Percentiles rank a stretch among this genome's conserved stretches.
Conservation (phyloP, 805 yeast species). For the Ogataea ramenticola region DNA sequence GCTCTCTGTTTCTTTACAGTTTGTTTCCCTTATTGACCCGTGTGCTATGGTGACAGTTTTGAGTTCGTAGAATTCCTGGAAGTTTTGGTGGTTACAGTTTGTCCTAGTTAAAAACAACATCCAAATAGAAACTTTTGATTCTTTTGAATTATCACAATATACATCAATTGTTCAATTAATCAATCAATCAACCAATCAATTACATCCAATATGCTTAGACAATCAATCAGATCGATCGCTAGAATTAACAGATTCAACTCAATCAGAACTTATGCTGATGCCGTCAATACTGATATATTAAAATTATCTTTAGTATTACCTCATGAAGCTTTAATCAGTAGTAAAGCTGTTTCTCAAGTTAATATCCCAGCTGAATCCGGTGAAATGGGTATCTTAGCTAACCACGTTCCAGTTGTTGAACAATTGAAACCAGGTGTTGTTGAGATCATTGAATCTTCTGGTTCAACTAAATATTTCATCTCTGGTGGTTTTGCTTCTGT, state of each 20-base stretch:
- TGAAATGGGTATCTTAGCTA: constrained; percentile 93
- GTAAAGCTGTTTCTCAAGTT: constrained; percentile 55
- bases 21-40: no score
- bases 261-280: constrained; percentile 89
- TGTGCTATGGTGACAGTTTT: no score
- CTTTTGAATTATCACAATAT: no score
- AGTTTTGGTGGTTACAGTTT: no score
- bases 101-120: no score
- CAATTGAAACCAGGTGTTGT: constrained; percentile 94
- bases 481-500: constrained; percentile 97
- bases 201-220: constrained; percentile 44
- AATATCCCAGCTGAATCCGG: constrained; percentile 95
- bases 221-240: constrained; percentile 52
- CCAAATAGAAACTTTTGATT: no score
- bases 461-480: constrained; percentile 77
- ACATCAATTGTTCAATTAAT: neutral
- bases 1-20: no score
- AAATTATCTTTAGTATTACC: constrained; percentile 90
- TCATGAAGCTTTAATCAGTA: constrained; percentile 40
- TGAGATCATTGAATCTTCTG: constrained; percentile 76
- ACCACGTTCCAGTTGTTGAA: constrained; percentile 96
- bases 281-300: constrained; percentile 62
- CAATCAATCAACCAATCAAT: neutral
- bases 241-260: constrained; percentile 50
- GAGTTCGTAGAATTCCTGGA: neutral